Conservation (phyloP, 257 asterid species). For the Nicotiana noctiflora region DNA sequence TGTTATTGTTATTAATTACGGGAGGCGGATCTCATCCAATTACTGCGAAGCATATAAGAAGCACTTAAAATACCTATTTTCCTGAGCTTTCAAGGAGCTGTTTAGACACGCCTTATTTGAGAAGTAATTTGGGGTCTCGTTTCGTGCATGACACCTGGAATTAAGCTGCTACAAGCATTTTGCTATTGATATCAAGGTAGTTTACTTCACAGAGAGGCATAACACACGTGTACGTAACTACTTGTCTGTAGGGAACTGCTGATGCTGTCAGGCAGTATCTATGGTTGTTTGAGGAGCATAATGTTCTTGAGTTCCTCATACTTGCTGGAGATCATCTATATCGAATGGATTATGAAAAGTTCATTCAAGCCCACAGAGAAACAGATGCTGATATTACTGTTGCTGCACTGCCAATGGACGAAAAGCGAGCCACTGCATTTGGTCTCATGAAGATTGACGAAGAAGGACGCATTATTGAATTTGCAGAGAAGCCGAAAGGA, state of each 20-base stretch:
- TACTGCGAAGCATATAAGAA: background rate
- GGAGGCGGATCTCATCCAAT: background rate
- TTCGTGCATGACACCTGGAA: background rate
- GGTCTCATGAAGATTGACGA: slow-evolving; percentile 96
- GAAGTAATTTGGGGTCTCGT: background rate
- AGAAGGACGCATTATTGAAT: slow-evolving; percentile 90
- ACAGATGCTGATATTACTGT: slow-evolving; percentile 97
- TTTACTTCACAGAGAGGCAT: background rate
- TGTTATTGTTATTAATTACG: background rate
- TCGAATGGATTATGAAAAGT: slow-evolving; percentile 92
- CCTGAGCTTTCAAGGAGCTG: background rate
- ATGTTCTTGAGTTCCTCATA: slow-evolving; percentile 69
- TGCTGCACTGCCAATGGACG: slow-evolving; percentile 98
- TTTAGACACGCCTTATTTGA: background rate
- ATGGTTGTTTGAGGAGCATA: slow-evolving; percentile 93
- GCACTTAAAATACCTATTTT: background rate
- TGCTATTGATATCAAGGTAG: background rate
- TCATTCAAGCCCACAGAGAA: slow-evolving; percentile 95
- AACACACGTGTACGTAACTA: background rate
- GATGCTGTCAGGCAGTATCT: slow-evolving; percentile 94
- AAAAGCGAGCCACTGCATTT: slow-evolving; percentile 86
- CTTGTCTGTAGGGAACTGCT: slow-evolving; percentile 72
- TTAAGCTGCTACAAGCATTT: background rate
- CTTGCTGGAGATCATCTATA: slow-evolving; percentile 97
- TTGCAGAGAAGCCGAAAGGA: slow-evolving; percentile 93